Base-by-base conservation (phyloP, 805 yeast genomes). In the Teunomyces barrocoloradensis region DNA sequence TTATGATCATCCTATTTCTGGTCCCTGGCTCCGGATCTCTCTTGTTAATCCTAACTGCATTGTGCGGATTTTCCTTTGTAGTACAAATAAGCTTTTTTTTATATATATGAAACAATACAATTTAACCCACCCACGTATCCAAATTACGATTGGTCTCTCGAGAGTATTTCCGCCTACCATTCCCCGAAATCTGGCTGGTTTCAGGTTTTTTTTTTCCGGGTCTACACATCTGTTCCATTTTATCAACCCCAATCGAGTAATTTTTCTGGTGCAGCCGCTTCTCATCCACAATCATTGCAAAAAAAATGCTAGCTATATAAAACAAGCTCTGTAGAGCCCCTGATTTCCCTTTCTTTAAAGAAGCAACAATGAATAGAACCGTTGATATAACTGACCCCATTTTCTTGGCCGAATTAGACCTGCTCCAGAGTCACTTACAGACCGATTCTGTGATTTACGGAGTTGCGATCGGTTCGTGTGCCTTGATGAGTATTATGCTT, bases 381-480 rank as follows among this genome's bases (percentile, higher is more conserved):
- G 29, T 5, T 10, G 28, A 21, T 2, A 9, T 12, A 23, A 7
- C 15, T 23, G 40, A 37, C 6, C 29, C 40, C 3, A 13, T 13
- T 10, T 37, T 37, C 29, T 37, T 37, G 18, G 40, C 25, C 6
- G 40, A 23, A 9, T 15, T 42, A 13, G 33, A 42, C 30, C 18
- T 12, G 28, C 23, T 42, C 28, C 28, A 9, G 27, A 18, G 18
- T 2, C 30, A 6, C 23, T 15, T 17, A 12, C 23, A 15, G 5
- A 39, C 20, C 13, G 18, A 45, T 2, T 40, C 48, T 6, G 49
- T 50, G 5, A 43, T 50, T 32, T 37, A 42, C 18, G 52, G 50
- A 5, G 30, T 44, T 12, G 20, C 50, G 17, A 42, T 53, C 9
- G 56, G 56, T 4, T 43, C 50, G 39, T 45, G 55, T 29, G 43